These are phyloP conservation scores for Misopates orontium DNA, from an alignment of 257 asterid genomes.

Conservation along the genomic window DNA sequence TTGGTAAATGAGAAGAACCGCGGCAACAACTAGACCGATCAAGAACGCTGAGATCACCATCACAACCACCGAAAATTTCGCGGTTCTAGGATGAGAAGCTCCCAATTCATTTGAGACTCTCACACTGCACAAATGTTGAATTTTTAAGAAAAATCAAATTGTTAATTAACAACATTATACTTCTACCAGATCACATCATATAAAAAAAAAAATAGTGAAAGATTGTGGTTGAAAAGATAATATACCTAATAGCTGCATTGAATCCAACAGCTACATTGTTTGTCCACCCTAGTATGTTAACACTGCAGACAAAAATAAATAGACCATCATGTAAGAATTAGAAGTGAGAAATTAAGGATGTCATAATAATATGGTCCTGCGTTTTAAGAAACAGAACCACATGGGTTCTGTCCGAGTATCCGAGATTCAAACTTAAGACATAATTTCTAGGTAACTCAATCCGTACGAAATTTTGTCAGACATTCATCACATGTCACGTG, in stretches of 20 bases:
- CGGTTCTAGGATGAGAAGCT: conserved; percentile 45
- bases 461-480: too few species aligned
- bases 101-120: conserved; percentile 45
- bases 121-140: not conserved
- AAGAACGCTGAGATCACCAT: conserved; percentile 22
- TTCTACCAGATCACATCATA: too few species aligned
- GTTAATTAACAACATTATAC: too few species aligned
- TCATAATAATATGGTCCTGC: not conserved
- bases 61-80: conserved; percentile 38
- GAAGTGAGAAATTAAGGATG: too few species aligned
- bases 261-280: conserved; percentile 20
- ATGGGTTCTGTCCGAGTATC: too few species aligned
- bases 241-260: conserved; percentile 29
- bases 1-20: conserved; percentile 30
- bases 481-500: too few species aligned
- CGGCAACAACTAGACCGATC: conserved; percentile 31
- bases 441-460: too few species aligned
- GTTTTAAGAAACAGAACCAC: not conserved
- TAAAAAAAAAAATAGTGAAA: too few species aligned
- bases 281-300: conserved; percentile 22
- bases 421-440: too few species aligned
- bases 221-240: too few species aligned
- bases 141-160: not conserved
- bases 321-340: not conserved
- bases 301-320: conserved; percentile 9